These are phyloP conservation scores for Trametes cingulata DNA, from an alignment of 768 basidiomycete genomes.

Conservation along the genomic window DNA sequence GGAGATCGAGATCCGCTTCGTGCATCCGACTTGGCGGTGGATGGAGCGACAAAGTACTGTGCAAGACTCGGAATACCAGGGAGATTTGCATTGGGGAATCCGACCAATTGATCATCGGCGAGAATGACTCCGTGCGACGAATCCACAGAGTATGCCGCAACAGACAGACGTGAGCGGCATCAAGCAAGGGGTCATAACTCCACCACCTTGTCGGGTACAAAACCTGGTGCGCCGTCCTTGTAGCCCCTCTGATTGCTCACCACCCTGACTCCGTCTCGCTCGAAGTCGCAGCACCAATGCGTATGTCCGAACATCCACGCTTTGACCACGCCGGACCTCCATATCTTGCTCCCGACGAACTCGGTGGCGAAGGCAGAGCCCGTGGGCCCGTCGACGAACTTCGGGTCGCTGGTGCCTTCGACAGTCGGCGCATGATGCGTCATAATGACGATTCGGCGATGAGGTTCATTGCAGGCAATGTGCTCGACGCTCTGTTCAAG, in stretches of 20 bases:
- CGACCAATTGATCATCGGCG: no score
- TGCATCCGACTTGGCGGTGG: no score
- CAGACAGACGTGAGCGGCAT: no score
- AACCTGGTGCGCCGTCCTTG: conserved; percentile 13
- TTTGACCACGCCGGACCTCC: conserved; percentile 29
- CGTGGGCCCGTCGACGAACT: conserved; percentile 27
- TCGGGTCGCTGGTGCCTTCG: conserved; percentile 36
- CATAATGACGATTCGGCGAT: conserved; percentile 35
- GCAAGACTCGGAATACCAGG: no score
- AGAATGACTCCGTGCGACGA: no score
- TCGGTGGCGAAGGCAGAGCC: conserved; percentile 37
- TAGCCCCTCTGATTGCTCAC: conserved; percentile 39
- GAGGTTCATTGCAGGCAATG: conserved; percentile 32
- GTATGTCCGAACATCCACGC: conserved; percentile 46
- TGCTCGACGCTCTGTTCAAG: conserved; percentile 29
- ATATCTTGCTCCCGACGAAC: conserved; percentile 28
- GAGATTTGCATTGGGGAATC: no score
- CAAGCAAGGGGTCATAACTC: no score
- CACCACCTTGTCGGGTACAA: conserved; percentile 6
- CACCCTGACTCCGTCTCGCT: conserved; percentile 34
- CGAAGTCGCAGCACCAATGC: conserved; percentile 42
- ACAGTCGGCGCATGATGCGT: conserved; percentile 44
- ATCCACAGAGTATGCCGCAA: no score
- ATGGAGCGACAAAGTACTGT: no score
- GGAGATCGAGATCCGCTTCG: no score